phyloP scores from a whole-genome alignment of 805 yeast genomes.

The Starmerella stellata region DNA sequence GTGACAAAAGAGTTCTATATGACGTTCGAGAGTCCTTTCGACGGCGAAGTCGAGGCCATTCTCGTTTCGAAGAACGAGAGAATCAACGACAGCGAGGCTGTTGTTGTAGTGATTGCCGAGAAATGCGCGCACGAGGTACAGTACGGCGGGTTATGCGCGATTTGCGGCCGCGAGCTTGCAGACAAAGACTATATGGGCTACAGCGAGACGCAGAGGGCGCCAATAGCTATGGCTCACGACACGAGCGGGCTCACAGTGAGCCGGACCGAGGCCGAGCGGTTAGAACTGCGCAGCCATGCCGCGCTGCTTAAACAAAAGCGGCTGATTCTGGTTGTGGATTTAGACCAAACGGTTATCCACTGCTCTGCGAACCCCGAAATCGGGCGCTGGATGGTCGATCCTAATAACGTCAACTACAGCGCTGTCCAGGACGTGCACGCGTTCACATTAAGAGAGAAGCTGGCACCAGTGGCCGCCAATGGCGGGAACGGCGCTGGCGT shows the following conservation, averaged over 20 bases:
- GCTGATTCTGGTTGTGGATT: conserved; percentile 79
- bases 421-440: conserved; percentile 65
- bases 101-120: conserved; percentile 44
- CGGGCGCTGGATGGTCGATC: conserved; percentile 86
- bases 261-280: conserved; percentile 65
- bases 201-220: conserved; percentile 53
- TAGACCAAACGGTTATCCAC: conserved; percentile 93
- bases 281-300: conserved; percentile 50
- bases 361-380: conserved; percentile 97
- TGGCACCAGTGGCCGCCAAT: no score
- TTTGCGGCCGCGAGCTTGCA: conserved; percentile 65
- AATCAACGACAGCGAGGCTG: conserved; percentile 30
- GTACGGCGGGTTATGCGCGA: conserved; percentile 84
- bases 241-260: conserved; percentile 70
- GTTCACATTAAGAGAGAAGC: conserved; percentile 62
- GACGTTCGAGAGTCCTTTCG: conserved; percentile 64
- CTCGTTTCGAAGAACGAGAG: conserved; percentile 41
- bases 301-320: conserved; percentile 44
- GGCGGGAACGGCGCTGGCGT: conserved; percentile 24
- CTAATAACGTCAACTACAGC: conserved; percentile 64
- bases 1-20: conserved; percentile 25
- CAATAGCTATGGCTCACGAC: conserved; percentile 78
- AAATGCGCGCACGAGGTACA: conserved; percentile 87
- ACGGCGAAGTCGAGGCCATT: conserved; percentile 43
- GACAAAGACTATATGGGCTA: conserved; percentile 63